phyloP scores from a whole-genome alignment of 768 basidiomycete species.

The Zangia roseola region DNA sequence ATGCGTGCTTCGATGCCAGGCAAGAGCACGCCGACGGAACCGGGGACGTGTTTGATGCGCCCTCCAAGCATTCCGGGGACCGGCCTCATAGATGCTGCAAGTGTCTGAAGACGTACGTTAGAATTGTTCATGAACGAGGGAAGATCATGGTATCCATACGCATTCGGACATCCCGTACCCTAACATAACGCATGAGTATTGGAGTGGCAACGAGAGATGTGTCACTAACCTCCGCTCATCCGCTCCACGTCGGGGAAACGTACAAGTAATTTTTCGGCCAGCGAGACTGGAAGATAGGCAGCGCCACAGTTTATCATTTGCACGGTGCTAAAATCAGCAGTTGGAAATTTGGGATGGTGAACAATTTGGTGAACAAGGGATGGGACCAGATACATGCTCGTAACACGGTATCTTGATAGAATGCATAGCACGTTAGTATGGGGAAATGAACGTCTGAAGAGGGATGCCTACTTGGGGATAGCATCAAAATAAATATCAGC shows the following conservation, averaged over 20 bases:
- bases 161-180: slow-evolving; percentile 75
- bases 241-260: slow-evolving; percentile 35
- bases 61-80: slow-evolving; percentile 45
- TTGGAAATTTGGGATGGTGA: slow-evolving; percentile 45
- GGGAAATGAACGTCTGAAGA: no score
- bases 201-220: background rate
- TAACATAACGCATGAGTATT: slow-evolving; percentile 22
- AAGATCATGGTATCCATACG: slow-evolving; percentile 38
- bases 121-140: background rate
- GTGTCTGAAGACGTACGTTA: slow-evolving; percentile 46
- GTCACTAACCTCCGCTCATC: slow-evolving; percentile 46
- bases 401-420: slow-evolving; percentile 50
- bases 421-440: background rate
- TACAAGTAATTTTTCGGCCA: slow-evolving; percentile 42
- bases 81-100: slow-evolving; percentile 47
- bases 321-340: slow-evolving; percentile 54
- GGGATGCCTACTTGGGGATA: no score
- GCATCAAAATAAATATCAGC: no score
- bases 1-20: slow-evolving; percentile 68
- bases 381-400: slow-evolving; percentile 52
- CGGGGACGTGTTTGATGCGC: slow-evolving; percentile 37
- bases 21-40: slow-evolving; percentile 55
- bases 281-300: slow-evolving; percentile 62
- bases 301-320: slow-evolving; percentile 50
- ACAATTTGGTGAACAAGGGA: slow-evolving; percentile 66